Evolutionary conservation across 768 basidiomycete genomes (phyloP).

Genomic region (Rossbeevera mucosa): DNA sequence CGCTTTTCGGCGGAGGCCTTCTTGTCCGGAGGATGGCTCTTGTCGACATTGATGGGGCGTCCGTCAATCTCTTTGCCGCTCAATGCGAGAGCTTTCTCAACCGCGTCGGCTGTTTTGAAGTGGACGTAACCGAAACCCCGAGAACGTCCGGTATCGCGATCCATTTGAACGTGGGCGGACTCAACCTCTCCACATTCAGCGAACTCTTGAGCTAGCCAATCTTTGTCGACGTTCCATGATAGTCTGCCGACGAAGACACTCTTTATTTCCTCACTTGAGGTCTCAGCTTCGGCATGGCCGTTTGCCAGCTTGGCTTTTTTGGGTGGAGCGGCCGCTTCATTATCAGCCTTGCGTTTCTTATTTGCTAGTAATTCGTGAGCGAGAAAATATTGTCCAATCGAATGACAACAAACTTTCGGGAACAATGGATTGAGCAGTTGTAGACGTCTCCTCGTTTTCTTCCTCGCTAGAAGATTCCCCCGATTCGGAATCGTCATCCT

Average conservation of each 20-base stretch:
- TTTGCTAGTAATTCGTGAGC: slow-evolving; percentile 3
- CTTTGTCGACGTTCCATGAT: slow-evolving; percentile 96
- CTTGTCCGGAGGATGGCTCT: slow-evolving; percentile 60
- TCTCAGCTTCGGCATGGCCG: slow-evolving; percentile 37
- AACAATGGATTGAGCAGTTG: slow-evolving; percentile 43
- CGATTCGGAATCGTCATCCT: slow-evolving; percentile 6
- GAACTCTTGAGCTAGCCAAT: slow-evolving; percentile 90
- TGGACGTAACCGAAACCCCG: slow-evolving; percentile 84
- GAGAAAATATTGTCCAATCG: neutral
- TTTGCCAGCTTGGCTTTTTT: slow-evolving; percentile 83
- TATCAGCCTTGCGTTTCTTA: slow-evolving; percentile 82
- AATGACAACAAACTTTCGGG: slow-evolving; percentile 35
- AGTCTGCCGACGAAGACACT: slow-evolving; percentile 90
- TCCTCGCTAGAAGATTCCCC: slow-evolving; percentile 11
- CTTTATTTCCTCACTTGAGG: slow-evolving; percentile 45
- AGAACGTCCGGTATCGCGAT: slow-evolving; percentile 76
- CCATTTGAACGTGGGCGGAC: slow-evolving; percentile 83
- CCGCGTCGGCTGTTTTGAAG: slow-evolving; percentile 64
- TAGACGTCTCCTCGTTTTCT: neutral
- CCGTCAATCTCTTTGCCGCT: slow-evolving; percentile 91
- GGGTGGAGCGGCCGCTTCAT: slow-evolving; percentile 49
- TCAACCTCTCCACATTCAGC: slow-evolving; percentile 83
- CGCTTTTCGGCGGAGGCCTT: slow-evolving; percentile 58
- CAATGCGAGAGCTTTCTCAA: slow-evolving; percentile 75
- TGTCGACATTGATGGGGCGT: slow-evolving; percentile 81